These are phyloP conservation scores for Mycena chlorophos DNA, from an alignment of 768 basidiomycete species.

Conservation along the genomic window DNA sequence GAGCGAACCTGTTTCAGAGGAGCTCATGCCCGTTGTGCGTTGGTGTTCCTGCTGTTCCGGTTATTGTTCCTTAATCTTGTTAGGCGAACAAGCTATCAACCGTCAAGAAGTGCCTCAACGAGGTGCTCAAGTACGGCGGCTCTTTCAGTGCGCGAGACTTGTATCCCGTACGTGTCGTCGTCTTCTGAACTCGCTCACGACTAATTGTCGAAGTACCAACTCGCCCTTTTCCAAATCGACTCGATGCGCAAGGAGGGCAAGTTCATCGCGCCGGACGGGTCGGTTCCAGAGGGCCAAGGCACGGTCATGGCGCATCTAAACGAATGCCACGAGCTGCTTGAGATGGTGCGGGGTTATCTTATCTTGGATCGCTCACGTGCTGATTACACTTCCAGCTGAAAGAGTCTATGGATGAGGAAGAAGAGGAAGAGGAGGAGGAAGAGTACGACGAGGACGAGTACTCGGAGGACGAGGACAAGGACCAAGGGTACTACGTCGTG, in stretches of 20 bases:
- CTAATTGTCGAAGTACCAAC: slow-evolving; percentile 67
- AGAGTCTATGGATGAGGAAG: slow-evolving; percentile 19
- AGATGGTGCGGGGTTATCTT: slow-evolving; percentile 65
- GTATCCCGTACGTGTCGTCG: slow-evolving; percentile 70
- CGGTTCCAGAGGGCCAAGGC: slow-evolving; percentile 93
- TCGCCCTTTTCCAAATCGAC: slow-evolving; percentile 94
- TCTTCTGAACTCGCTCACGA: neutral
- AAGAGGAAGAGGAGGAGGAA: slow-evolving; percentile 10
- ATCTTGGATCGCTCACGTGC: neutral
- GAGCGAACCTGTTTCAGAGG: slow-evolving; percentile 96
- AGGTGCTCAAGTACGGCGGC: slow-evolving; percentile 93
- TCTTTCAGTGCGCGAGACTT: slow-evolving; percentile 90
- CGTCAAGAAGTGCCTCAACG: slow-evolving; percentile 94
- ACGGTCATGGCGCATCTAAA: slow-evolving; percentile 94
- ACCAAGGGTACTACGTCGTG: neutral
- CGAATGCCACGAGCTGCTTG: slow-evolving; percentile 93
- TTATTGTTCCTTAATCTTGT: neutral
- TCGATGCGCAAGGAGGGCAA: slow-evolving; percentile 90
- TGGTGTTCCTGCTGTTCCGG: neutral
- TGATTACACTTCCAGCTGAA: slow-evolving; percentile 5
- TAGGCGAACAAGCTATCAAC: slow-evolving; percentile 96
- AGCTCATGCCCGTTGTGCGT: slow-evolving; percentile 89
- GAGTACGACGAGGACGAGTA: slow-evolving; percentile 13
- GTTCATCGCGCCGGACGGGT: slow-evolving; percentile 85
- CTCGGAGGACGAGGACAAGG: neutral